These are phyloP conservation scores for Oryza officinalis DNA, from an alignment of 176 grass and related monocot species.

Conservation along the genomic window DNA sequence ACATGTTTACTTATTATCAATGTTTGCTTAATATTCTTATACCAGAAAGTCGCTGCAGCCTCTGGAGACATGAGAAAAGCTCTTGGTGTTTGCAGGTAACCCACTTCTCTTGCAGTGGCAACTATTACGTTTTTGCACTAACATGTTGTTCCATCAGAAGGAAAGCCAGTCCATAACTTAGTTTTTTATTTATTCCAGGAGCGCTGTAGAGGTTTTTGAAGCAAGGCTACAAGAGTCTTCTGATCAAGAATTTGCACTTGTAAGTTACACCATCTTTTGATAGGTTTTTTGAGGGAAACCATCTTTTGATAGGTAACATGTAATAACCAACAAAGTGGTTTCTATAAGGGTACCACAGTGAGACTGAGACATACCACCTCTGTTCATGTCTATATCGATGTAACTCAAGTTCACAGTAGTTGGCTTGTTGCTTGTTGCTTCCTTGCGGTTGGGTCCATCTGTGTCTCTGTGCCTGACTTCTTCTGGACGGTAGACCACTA, in stretches of 20 bases:
- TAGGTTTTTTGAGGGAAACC: no score
- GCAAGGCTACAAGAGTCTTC: constrained; percentile 49
- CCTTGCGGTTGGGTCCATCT: background rate
- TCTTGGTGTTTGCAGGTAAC: constrained; percentile 89
- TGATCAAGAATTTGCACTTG: constrained; percentile 49
- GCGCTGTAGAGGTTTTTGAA: constrained; percentile 90
- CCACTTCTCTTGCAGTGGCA: constrained; percentile 12
- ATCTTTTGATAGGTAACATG: background rate
- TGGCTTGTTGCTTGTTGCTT: background rate
- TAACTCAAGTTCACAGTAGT: background rate
- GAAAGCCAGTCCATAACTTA: background rate
- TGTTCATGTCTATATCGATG: background rate
- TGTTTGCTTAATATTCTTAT: constrained; percentile 36
- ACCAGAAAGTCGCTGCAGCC: constrained; percentile 86
- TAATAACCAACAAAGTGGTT: constrained; percentile 17
- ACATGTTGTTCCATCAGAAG: background rate
- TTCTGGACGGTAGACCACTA: background rate
- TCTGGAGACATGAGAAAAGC: constrained; percentile 97
- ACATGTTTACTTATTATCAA: constrained; percentile 7
- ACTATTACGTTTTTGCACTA: background rate
- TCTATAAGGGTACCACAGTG: background rate
- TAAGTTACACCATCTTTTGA: constrained; percentile 46
- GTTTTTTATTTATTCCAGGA: constrained; percentile 56
- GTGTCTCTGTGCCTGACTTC: background rate
- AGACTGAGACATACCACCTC: background rate